phyloP scores from a whole-genome alignment of 1,284 basidiomycete species.

The Hypsizygus ulmarius region DNA sequence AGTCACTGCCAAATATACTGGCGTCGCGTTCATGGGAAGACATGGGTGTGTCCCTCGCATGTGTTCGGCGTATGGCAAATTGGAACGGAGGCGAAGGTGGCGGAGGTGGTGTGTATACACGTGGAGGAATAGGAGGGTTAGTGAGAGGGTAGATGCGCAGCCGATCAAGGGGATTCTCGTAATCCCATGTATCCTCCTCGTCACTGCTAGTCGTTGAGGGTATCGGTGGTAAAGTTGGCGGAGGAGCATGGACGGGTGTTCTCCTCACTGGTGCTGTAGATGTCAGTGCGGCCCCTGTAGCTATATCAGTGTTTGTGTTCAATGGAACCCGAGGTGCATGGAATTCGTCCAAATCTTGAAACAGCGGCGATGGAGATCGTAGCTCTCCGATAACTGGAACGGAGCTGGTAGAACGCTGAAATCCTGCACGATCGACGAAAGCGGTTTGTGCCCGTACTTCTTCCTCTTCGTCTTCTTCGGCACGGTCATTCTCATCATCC shows the following conservation, averaged over 20 bases:
- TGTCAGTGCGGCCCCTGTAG: no score
- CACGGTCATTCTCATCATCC: background rate
- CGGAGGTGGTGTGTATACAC: no score
- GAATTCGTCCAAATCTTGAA: conserved; percentile 12
- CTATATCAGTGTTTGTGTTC: no score
- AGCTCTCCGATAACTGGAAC: conserved; percentile 12
- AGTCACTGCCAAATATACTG: no score
- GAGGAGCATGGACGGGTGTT: conserved; percentile 14
- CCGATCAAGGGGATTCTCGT: conserved; percentile 11
- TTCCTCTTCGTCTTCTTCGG: conserved; percentile 3
- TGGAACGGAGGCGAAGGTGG: no score
- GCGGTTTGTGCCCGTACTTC: conserved; percentile 8
- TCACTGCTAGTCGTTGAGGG: background rate
- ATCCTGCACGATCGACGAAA: background rate
- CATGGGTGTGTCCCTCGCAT: no score
- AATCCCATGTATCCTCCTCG: conserved; percentile 13
- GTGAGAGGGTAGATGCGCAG: no score
- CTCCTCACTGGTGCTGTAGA: background rate
- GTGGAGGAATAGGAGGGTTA: no score
- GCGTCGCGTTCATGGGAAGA: no score
- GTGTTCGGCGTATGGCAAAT: no score
- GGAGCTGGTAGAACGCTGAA: conserved; percentile 7
- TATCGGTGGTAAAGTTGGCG: conserved; percentile 29
- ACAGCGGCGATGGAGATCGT: conserved; percentile 14
- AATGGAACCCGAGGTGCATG: background rate